Conservation (phyloP, 1,284 basidiomycete species). For the Ganoderma resinaceum region DNA sequence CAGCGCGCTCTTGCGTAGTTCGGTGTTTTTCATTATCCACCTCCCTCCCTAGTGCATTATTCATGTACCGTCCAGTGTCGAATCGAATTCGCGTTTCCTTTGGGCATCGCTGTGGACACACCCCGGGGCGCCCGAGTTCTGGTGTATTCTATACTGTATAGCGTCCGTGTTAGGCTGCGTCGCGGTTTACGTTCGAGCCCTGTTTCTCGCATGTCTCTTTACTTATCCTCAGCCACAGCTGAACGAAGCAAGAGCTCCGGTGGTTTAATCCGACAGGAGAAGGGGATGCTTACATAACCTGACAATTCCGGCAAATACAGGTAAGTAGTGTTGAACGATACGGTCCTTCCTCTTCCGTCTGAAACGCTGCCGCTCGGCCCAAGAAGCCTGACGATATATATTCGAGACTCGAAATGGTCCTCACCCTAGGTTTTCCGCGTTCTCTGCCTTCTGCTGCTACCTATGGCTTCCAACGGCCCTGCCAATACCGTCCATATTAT, state of each 20-base stretch:
- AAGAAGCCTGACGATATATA: slow-evolving; percentile 23
- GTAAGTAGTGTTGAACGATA: slow-evolving; percentile 5
- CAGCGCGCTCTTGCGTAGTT: background rate
- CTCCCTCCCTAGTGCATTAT: too few relatives aligned
- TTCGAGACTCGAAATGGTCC: slow-evolving; percentile 16
- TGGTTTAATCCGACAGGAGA: background rate
- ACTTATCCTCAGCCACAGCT: too few relatives aligned
- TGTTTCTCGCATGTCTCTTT: too few relatives aligned
- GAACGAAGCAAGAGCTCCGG: too few relatives aligned
- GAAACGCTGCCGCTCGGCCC: slow-evolving; percentile 6
- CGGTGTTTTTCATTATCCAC: background rate
- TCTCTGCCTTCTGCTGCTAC: background rate
- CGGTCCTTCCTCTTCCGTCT: slow-evolving; percentile 6
- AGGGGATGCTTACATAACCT: slow-evolving; percentile 31
- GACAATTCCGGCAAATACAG: slow-evolving; percentile 16
- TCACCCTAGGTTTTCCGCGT: background rate
- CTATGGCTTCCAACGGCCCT: slow-evolving; percentile 23
- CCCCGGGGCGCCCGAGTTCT: too few relatives aligned
- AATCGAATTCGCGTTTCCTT: too few relatives aligned
- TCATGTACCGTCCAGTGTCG: too few relatives aligned
- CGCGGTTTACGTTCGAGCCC: too few relatives aligned
- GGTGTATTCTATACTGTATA: too few relatives aligned
- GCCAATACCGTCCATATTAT: slow-evolving; percentile 50
- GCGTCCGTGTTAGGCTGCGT: too few relatives aligned
- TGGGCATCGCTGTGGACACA: too few relatives aligned